Base-by-base conservation (phyloP, 148 eudicot genomes). In the Silene conica region DNA sequence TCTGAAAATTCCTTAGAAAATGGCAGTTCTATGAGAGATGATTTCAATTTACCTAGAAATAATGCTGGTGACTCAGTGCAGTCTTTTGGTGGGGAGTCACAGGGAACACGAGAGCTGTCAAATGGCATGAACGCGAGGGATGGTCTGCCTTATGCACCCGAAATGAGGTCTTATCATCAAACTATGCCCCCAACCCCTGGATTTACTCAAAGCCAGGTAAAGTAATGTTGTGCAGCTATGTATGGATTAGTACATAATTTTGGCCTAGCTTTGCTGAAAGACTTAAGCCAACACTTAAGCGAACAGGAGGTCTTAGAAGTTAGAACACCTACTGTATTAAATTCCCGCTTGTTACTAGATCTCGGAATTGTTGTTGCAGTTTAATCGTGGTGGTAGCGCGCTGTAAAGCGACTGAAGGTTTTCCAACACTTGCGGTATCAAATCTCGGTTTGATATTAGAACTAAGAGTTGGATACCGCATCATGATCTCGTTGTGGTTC, bases 181-280 rank as follows among this genome's bases (percentile, higher is more conserved):
- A 72, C 74, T 71, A 69, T 76, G 23, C 75, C 73, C 25, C 83
- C 68, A 75, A 76, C 65, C 70, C 77, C 83, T 70, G 75, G 57
- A 20, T 82, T 81, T 78, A 79, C 73, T 71, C 82, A 72, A 38
- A 77, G 77, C 75, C 86, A 85, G 90, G 90, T 87, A 83, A 26
- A 56, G 31, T 58, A 48, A 16, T 71, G 12, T 62, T 69, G 34
- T 11, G 16, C 55, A 50, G 4, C 0, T 48, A 34, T 34, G 41
- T 34, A 34, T 34, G 41, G 41, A 34, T 4, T 34, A 34, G 41
- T 34, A 34, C 31, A 28, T 28, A 31, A 31, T 31, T 31, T 48
- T 8, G 15, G 16, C 55, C 55, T 15, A 50, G 16, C 14, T 15
- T 15, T 18, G 18, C 16, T 50, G 16, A 58, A 58, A 58, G 62